phyloP scores from a whole-genome alignment of 352 stramenopile genomes.

The Phytopythium ostracodes region DNA sequence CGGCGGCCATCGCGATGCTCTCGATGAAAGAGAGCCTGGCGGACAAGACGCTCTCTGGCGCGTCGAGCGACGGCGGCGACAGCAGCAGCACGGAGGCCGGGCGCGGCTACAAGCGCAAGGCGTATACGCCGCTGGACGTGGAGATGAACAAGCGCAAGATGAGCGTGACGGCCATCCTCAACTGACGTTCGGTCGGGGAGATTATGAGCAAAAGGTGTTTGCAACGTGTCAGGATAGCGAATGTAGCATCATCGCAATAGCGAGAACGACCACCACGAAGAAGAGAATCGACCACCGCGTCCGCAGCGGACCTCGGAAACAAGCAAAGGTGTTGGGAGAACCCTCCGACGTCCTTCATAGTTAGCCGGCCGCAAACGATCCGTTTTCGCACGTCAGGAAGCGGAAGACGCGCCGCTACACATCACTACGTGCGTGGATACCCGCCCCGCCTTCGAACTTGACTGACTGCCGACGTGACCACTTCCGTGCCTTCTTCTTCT shows the following conservation, averaged over 20 bases:
- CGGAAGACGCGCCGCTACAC: neutral
- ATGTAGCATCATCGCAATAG: slow-evolving; percentile 3
- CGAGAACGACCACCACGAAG: neutral
- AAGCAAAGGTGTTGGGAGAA: neutral
- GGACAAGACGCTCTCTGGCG: slow-evolving; percentile 14
- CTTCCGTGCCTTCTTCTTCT: no score
- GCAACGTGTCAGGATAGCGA: slow-evolving; percentile 2
- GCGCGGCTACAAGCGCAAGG: slow-evolving; percentile 60
- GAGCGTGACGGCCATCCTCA: slow-evolving; percentile 86
- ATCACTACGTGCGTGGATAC: neutral
- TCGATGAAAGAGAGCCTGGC: slow-evolving; percentile 67
- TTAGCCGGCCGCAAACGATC: neutral
- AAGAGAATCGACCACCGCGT: neutral
- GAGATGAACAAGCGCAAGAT: slow-evolving; percentile 80
- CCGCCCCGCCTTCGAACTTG: neutral
- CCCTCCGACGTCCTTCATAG: neutral
- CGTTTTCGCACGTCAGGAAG: neutral
- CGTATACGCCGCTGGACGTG: slow-evolving; percentile 50
- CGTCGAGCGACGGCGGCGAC: slow-evolving; percentile 39
- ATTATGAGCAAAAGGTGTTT: neutral
- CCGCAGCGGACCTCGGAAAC: neutral
- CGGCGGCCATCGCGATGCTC: slow-evolving; percentile 71
- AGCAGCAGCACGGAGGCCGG: slow-evolving; percentile 27
- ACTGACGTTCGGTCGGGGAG: no score
- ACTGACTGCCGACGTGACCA: neutral